These are phyloP conservation scores for Tetrahymena thermophila DNA, from an alignment of 73 alveolate genomes.

Conservation along the genomic window DNA sequence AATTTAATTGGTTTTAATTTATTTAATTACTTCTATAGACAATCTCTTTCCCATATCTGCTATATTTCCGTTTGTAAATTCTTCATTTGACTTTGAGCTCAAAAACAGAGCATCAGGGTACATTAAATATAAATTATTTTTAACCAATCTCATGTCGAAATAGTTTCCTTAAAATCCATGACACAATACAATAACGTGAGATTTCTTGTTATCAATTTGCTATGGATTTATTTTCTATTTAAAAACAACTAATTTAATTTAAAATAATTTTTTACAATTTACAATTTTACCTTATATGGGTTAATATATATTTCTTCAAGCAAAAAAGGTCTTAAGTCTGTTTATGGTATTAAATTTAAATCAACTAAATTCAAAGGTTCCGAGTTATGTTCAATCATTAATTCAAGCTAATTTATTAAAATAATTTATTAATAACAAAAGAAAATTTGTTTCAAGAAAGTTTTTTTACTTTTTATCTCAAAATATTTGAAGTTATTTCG, in stretches of 20 bases:
- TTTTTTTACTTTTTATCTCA: neutral
- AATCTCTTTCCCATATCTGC: conserved; percentile 97
- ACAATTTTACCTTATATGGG: neutral
- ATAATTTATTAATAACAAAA: neutral
- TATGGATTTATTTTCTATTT: neutral
- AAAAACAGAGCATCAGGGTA: conserved; percentile 95
- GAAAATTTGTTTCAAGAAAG: neutral
- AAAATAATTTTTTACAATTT: neutral
- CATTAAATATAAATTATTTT: conserved; percentile 87
- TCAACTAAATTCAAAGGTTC: neutral
- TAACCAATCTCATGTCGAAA: conserved; percentile 93
- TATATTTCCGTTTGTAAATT: conserved; percentile 88
- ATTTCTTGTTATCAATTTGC: neutral
- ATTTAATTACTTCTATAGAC: conserved; percentile 85
- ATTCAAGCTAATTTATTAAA: neutral
- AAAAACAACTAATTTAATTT: neutral
- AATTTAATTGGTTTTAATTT: conserved; percentile 65
- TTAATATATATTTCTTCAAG: neutral
- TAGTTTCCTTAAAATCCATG: conserved; percentile 99
- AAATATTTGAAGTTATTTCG: neutral
- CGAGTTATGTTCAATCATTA: neutral
- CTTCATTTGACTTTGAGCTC: conserved; percentile 92
- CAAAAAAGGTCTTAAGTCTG: neutral
- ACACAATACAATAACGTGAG: conserved; percentile 90
- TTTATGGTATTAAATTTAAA: neutral